Evolutionary conservation across 2,329 filamentous ascomycete species (phyloP), one percentile per base, ranked within the genome.

Genomic region (Colletotrichum liaoningense): DNA sequence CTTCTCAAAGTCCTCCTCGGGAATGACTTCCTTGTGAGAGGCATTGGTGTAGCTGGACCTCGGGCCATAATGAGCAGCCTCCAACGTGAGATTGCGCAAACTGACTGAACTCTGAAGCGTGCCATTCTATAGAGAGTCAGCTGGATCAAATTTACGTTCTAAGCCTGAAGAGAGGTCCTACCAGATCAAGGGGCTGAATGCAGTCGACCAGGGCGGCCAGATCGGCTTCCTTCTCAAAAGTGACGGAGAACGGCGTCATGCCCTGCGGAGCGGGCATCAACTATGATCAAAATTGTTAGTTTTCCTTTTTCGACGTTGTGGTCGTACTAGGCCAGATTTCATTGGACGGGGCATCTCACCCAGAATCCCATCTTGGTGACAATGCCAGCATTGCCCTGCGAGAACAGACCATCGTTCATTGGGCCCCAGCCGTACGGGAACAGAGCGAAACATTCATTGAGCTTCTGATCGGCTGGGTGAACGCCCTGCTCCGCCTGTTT

Each of bases 361-460:
- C 80, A 78, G 67, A 89, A 83, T 0, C 88, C 88, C 83, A 90
- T 86, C 78, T 90, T 89, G 4, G 86, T 86, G 3, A 88, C 86
- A 55, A 89, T 86, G 54, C 87, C 88, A 14, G 88, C 81, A 72
- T 86, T 88, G 14, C 83, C 84, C 76, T 89, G 87, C 0, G 85
- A 83, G 77, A 89, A 89, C 7, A 89, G 81, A 1, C 86, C 86
- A 72, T 85, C 82, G 46, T 82, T 77, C 9, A 79, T 78, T 0
- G 84, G 83, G 0, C 83, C 83, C 73, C 83, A 85, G 2, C 80
- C 80, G 73, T 83, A 81, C 35, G 80, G 79, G 75, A 84, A 84
- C 3, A 79, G 79, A 63, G 82, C 79, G 79, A 81, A 82, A 0
- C 46, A 56, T 16, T 71, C 63, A 26, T 78, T 78, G 66, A 78